Evolutionary conservation across 2,329 filamentous ascomycete genomes (phyloP).

Genomic region (Fusarium mundagurra): DNA sequence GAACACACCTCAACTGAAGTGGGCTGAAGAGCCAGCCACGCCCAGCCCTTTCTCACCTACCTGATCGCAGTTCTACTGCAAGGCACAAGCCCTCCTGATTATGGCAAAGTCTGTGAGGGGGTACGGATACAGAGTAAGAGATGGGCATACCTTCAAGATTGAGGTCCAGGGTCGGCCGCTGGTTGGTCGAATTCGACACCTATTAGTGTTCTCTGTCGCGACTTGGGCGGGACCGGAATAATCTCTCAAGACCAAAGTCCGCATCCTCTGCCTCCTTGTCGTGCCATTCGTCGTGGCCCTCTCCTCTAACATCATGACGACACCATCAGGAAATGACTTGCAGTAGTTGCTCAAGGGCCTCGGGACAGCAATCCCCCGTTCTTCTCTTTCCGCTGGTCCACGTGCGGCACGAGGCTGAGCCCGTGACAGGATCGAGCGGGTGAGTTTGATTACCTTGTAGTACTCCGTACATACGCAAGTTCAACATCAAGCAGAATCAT

Average conservation of each 20-base stretch:
- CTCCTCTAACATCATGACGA: constrained; percentile 13
- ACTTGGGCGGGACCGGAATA: constrained; percentile 5
- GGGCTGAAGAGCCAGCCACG: constrained; percentile 15
- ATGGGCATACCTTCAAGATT: not conserved
- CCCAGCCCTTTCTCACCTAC: not conserved
- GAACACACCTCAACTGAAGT: constrained; percentile 27
- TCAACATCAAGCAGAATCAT: not conserved
- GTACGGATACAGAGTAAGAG: too few relatives aligned
- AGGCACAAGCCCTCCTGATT: constrained; percentile 32
- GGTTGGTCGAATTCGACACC: constrained; percentile 11
- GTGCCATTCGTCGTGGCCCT: constrained; percentile 8
- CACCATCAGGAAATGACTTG: constrained; percentile 37
- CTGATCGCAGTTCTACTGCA: constrained; percentile 31
- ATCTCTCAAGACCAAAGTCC: constrained; percentile 9
- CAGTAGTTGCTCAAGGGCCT: constrained; percentile 26
- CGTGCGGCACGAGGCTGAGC: constrained; percentile 32
- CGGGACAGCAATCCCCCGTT: constrained; percentile 4
- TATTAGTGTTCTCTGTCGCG: not conserved
- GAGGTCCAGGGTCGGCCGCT: constrained; percentile 22
- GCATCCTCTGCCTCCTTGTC: not conserved
- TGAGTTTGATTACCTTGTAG: constrained; percentile 31
- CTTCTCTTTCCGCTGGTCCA: constrained; percentile 7
- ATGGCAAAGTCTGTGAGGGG: constrained; percentile 23
- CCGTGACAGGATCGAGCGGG: constrained; percentile 5
- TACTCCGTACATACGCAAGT: not conserved